These are phyloP conservation scores for Nemania bipapillata DNA, from an alignment of 2,329 filamentous ascomycete species.

Conservation along the genomic window DNA sequence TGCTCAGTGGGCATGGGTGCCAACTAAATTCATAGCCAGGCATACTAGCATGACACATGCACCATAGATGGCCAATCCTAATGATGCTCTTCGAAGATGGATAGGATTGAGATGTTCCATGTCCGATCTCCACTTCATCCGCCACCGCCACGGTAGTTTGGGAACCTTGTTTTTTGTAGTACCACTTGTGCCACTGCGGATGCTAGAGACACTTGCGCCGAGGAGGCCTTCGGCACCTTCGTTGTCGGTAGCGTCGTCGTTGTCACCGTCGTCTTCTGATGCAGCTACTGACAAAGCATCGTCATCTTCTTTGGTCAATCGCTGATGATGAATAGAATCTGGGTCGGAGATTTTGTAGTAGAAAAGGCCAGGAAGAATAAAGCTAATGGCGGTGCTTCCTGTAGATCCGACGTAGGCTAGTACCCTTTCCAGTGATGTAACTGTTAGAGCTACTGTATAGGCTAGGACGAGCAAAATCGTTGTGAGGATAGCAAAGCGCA, in stretches of 20 bases:
- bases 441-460: slow-evolving; percentile 89
- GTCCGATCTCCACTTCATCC: slow-evolving; percentile 68
- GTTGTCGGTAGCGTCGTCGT: slow-evolving; percentile 49
- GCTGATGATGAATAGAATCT: slow-evolving; percentile 85
- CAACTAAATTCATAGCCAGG: slow-evolving; percentile 84
- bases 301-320: slow-evolving; percentile 89
- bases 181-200: slow-evolving; percentile 57
- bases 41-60: slow-evolving; percentile 89
- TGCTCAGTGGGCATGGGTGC: slow-evolving; percentile 69
- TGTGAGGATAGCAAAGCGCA: slow-evolving; percentile 88
- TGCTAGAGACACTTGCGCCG: slow-evolving; percentile 59
- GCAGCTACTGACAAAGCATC: slow-evolving; percentile 70
- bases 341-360: slow-evolving; percentile 98
- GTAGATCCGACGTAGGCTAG: slow-evolving; percentile 95
- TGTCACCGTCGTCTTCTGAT: slow-evolving; percentile 57
- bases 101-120: slow-evolving; percentile 72
- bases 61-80: slow-evolving; percentile 85
- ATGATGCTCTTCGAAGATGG: slow-evolving; percentile 75
- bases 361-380: slow-evolving; percentile 94
- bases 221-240: slow-evolving; percentile 53
- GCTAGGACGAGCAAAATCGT: slow-evolving; percentile 84
- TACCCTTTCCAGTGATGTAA: slow-evolving; percentile 88
- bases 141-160: slow-evolving; percentile 61
- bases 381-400: slow-evolving; percentile 93
- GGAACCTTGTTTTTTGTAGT: slow-evolving; percentile 50